Evolutionary conservation across 225 moss, liverwort and hornwort genomes (phyloP).

Genomic region (Physcomitrellopsis africana): DNA sequence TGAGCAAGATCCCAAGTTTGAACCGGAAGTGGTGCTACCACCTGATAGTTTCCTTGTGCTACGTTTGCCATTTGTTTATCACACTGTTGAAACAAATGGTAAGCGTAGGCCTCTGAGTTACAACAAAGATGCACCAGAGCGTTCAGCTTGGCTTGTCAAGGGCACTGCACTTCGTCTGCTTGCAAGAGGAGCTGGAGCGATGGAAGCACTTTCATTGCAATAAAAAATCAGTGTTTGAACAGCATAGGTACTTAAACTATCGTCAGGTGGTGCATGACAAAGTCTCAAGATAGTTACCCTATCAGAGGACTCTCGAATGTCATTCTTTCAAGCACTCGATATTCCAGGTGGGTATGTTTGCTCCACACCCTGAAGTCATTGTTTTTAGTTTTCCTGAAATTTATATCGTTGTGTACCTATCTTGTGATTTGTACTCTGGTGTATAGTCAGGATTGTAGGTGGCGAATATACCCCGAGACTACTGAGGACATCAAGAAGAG

Average conservation of each 20-base stretch:
- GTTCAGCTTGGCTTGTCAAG: constrained; percentile 93
- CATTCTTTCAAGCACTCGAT: constrained; percentile 33
- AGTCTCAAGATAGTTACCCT: constrained; percentile 40
- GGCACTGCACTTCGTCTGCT: constrained; percentile 78
- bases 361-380: constrained; percentile 9
- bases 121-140: constrained; percentile 74
- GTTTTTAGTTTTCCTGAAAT: not conserved
- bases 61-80: constrained; percentile 91
- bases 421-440: constrained; percentile 30
- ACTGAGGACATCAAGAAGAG: constrained; percentile 18
- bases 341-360: constrained; percentile 44
- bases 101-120: constrained; percentile 55
- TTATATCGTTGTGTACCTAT: not conserved
- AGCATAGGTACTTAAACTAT: constrained; percentile 31
- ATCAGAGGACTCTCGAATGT: constrained; percentile 42
- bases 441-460: constrained; percentile 32
- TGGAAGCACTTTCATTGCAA: constrained; percentile 35
- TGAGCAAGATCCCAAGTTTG: constrained; percentile 46
- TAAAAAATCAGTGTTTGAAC: constrained; percentile 32
- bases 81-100: constrained; percentile 58
- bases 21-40: constrained; percentile 79
- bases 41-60: constrained; percentile 97
- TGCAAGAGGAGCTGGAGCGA: constrained; percentile 45
- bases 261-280: constrained; percentile 26
- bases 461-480: constrained; percentile 33